A percentile compares a stretch with the other conserved stretches of the same genome.
These are phyloP conservation scores for Deinandra increscens DNA, from an alignment of 129 eudicot genomes.

Conservation along the genomic window DNA sequence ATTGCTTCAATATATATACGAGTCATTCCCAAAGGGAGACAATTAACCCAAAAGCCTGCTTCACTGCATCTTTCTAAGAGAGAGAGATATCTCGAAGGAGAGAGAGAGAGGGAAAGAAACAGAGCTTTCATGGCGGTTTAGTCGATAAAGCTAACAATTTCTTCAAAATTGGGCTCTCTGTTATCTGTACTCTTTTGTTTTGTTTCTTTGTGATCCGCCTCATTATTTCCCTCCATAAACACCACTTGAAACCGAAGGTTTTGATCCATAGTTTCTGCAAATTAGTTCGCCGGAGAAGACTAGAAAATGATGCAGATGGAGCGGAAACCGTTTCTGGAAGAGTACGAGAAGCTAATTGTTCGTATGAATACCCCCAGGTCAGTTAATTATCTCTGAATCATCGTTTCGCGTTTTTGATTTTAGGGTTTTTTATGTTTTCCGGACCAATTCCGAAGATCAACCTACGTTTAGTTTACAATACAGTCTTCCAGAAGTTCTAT, in stretches of 20 bases:
- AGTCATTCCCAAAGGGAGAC: slow-evolving; percentile 25
- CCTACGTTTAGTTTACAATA: neutral
- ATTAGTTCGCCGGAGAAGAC: neutral
- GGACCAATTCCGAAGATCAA: neutral
- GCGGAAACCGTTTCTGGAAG: slow-evolving; percentile 63
- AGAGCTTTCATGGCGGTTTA: slow-evolving; percentile 26
- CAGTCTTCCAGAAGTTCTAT: slow-evolving; percentile 11
- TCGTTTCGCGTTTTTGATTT: neutral
- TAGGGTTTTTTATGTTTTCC: neutral
- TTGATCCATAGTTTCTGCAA: neutral
- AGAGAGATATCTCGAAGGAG: too few species aligned
- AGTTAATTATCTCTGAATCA: neutral
- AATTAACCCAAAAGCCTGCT: slow-evolving; percentile 35
- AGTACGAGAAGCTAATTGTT: slow-evolving; percentile 78
- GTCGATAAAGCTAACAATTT: slow-evolving; percentile 36
- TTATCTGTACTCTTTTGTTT: slow-evolving; percentile 22
- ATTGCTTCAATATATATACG: slow-evolving; percentile 1
- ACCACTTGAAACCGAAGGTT: neutral
- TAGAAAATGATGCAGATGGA: slow-evolving; percentile 52
- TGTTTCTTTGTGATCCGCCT: neutral
- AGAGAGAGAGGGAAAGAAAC: slow-evolving; percentile 21
- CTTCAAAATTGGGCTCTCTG: slow-evolving; percentile 31
- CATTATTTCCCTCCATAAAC: slow-evolving; percentile 10
- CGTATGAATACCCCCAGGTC: slow-evolving; percentile 83
- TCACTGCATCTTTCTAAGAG: slow-evolving; percentile 1